phyloP scores from a whole-genome alignment of 225 moss, liverwort and hornwort genomes.

The Pseudisothecium myosuroides region DNA sequence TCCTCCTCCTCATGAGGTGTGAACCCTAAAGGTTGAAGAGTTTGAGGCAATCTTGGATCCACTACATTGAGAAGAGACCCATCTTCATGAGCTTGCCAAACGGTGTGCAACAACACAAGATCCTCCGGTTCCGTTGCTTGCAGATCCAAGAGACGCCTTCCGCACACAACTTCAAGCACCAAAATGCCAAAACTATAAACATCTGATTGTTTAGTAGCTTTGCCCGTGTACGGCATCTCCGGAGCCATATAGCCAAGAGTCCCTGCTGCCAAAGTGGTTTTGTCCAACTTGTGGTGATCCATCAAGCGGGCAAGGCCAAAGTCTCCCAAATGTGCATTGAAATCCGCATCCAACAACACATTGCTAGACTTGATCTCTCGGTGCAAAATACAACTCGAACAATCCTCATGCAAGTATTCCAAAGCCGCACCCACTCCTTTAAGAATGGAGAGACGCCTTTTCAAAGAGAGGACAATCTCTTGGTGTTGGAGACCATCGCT shows the following conservation, averaged over 20 bases:
- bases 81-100: background rate
- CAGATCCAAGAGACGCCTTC: background rate
- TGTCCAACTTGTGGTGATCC: background rate
- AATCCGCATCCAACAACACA: background rate
- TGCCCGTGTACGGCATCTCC: background rate
- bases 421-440: background rate
- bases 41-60: background rate
- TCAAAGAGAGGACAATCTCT: background rate
- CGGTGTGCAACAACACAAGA: background rate
- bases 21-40: background rate
- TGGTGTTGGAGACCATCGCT: background rate
- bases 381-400: background rate
- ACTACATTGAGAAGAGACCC: background rate
- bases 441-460: background rate
- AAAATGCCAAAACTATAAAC: background rate
- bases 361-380: background rate
- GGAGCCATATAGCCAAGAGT: background rate
- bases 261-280: background rate
- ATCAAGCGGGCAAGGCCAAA: background rate
- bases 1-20: background rate
- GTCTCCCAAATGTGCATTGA: background rate
- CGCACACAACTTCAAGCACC: background rate
- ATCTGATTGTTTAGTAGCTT: background rate
- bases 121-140: rapidly evolving
- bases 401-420: background rate